Percentiles rank a stretch among this genome's conserved stretches.
These are phyloP conservation scores for Anisodus tanguticus DNA, from an alignment of 257 asterid genomes.

Conservation along the genomic window DNA sequence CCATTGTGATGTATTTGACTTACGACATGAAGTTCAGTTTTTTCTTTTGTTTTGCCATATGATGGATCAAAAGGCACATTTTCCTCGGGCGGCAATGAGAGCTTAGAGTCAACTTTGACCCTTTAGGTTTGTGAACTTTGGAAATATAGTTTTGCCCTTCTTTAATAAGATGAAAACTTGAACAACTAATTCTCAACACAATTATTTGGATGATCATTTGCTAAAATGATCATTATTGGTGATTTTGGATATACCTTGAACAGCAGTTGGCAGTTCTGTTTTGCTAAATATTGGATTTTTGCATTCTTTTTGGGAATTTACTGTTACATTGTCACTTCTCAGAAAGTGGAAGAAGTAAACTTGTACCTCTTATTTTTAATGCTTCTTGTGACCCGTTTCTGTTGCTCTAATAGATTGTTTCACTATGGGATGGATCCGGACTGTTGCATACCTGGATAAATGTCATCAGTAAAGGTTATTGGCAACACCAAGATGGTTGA, in stretches of 20 bases:
- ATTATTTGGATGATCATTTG: not conserved
- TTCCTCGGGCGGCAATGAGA: not conserved
- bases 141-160: not conserved
- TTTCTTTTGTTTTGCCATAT: constrained; percentile 9
- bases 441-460: not conserved
- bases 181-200: not conserved
- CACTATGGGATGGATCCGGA: not conserved
- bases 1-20: not conserved
- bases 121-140: not conserved
- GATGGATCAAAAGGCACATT: constrained; percentile 10
- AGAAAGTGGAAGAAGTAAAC: not conserved
- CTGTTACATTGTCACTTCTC: not conserved
- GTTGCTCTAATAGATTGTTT: not conserved
- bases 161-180: not conserved
- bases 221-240: not conserved
- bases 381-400: not conserved
- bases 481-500: not conserved
- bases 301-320: not conserved
- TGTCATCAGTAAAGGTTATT: not conserved
- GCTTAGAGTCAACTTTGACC: not conserved
- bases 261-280: not conserved
- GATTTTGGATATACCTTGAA: not conserved
- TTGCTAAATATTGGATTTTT: not conserved
- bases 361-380: not conserved
- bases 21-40: not conserved